Evolutionary conservation across 129 eudicot genomes (phyloP).

Genomic region (Deinandra increscens): DNA sequence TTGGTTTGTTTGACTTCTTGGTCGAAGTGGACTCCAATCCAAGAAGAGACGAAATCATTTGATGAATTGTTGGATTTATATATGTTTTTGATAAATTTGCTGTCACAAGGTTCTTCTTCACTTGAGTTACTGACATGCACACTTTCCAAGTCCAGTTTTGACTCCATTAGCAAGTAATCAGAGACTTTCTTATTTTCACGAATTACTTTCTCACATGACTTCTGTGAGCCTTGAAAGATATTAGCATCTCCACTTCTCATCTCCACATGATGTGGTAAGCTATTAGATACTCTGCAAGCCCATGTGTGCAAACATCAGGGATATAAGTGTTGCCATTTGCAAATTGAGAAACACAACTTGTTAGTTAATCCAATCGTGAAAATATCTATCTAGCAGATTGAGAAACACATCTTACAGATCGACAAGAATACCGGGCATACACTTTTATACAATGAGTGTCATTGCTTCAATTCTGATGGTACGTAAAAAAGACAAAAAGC

Average conservation of each 20-base stretch:
- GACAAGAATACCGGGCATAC: too few species aligned
- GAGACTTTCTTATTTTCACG: constrained; percentile 15
- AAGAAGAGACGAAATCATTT: constrained; percentile 8
- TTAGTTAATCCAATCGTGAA: too few species aligned
- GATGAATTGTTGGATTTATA: constrained; percentile 3
- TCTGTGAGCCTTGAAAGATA: neutral
- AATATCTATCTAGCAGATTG: too few species aligned
- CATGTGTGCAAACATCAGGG: too few species aligned
- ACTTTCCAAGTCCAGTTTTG: constrained; percentile 15
- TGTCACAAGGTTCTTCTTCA: constrained; percentile 16
- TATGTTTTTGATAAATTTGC: neutral
- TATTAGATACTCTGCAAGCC: constrained; percentile 36
- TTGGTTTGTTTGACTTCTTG: constrained; percentile 17
- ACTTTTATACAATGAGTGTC: too few species aligned
- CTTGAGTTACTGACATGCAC: constrained; percentile 13
- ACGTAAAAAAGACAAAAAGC: too few species aligned
- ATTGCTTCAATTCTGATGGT: too few species aligned
- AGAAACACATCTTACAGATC: too few species aligned
- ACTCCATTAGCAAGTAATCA: constrained; percentile 5
- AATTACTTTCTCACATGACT: constrained; percentile 3
- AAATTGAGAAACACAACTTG: too few species aligned
- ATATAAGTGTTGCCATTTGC: too few species aligned
- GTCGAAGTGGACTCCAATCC: constrained; percentile 21
- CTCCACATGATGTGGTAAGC: constrained; percentile 17
- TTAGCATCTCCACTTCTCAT: constrained; percentile 5